These are phyloP conservation scores for Cardamine occulta DNA, from an alignment of 345 rosid species.

Conservation along the genomic window DNA sequence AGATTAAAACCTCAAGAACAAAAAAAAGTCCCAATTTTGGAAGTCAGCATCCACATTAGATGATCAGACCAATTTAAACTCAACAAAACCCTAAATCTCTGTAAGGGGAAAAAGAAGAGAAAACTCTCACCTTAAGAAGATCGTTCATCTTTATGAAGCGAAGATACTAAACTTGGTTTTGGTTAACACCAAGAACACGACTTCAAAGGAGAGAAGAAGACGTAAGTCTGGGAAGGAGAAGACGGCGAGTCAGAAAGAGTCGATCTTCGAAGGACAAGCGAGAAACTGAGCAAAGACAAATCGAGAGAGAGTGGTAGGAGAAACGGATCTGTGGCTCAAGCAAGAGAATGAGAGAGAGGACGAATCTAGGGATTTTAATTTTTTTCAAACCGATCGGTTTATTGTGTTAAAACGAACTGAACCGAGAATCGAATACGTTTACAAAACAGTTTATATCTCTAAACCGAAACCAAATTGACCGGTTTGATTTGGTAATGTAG, in stretches of 20 bases:
- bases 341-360: neutral
- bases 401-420: neutral
- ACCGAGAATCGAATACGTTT: neutral
- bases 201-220: neutral
- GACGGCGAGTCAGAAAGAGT: neutral
- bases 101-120: neutral
- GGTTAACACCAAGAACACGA: constrained; percentile 15
- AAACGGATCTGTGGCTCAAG: constrained; percentile 38
- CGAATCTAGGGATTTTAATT: constrained; percentile 30
- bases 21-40: constrained; percentile 16
- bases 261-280: constrained; percentile 8
- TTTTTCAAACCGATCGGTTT: constrained; percentile 13
- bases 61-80: constrained; percentile 25
- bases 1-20: constrained; percentile 8
- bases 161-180: constrained; percentile 7
- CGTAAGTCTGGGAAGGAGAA: neutral
- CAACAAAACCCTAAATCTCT: constrained; percentile 7
- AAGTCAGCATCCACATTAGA: constrained; percentile 19
- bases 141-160: constrained; percentile 36
- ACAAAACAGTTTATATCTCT: neutral
- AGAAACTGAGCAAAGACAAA: constrained; percentile 28
- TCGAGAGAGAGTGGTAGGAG: constrained; percentile 21
- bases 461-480: neutral
- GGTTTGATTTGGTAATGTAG: constrained; percentile 12
- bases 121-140: constrained; percentile 44